Conservation (phyloP, 441 rosid species). For the Populus hybrid region DNA sequence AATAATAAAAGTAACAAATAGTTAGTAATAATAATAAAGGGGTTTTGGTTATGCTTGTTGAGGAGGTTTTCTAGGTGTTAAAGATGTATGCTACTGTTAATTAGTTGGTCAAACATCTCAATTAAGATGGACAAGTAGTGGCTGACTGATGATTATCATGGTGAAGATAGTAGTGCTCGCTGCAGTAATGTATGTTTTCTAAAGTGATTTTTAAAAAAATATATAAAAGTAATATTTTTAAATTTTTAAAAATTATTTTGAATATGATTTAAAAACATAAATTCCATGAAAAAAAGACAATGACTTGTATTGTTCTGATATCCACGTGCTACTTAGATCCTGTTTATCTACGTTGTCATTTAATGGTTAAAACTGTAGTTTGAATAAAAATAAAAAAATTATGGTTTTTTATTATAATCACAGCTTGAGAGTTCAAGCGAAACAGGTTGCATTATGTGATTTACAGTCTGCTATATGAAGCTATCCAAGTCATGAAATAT, state of each 20-base stretch:
- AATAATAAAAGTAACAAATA: no score
- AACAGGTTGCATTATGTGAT: neutral
- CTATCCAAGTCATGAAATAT: neutral
- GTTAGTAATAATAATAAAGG: neutral
- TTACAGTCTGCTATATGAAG: neutral
- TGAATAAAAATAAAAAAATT: neutral
- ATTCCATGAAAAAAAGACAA: neutral
- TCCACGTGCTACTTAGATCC: neutral
- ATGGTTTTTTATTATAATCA: neutral
- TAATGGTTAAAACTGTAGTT: neutral
- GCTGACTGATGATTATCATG: neutral
- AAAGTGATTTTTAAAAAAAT: no score
- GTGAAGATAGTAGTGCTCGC: neutral
- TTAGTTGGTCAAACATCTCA: slow-evolving; percentile 30
- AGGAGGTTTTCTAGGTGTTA: neutral
- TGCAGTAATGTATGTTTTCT: no score
- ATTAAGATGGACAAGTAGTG: slow-evolving; percentile 16
- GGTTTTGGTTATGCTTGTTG: neutral
- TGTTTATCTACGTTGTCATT: neutral
- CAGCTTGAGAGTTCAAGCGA: neutral
- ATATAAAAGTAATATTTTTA: no score
- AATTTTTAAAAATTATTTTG: no score
- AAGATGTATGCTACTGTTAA: neutral
- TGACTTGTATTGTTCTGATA: neutral
- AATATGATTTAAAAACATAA: no score